Base-by-base conservation (phyloP, 805 yeast genomes). In the Tetrapisispora pingtungensis region DNA sequence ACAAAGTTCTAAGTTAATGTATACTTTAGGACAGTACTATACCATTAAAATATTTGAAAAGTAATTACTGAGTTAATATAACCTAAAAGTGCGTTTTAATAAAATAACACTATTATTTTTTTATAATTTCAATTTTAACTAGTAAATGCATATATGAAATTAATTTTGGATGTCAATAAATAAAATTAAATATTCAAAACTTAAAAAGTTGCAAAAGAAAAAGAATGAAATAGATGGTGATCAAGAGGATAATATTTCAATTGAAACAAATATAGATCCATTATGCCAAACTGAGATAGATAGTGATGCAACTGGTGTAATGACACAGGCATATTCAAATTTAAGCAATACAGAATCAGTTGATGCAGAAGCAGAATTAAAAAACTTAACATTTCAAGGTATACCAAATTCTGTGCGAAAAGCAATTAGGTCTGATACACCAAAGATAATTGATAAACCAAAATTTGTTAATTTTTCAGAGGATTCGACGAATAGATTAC, bases 331-430 rank as follows among this genome's bases (percentile, higher is more conserved):
- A 27, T 37, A 37, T 37, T 15, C 33, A 7, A 15, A 37, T 17
- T 18, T 37, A 12, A 37, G 40, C 13, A 37, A 37, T 28, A 37
- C 40, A 1, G 40, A 37, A 27, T 37, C 40, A 5, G 22, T 30
- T 12, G 45, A 61, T 44, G 47, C 43, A 4, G 67, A 63, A 36
- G 67, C 63, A 3, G 48, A 42, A 3, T 40, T 47, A 30, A 61
- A 59, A 43, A 62, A 62, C 33, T 45, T 62, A 36, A 49, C 59
- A 1, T 59, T 57, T 42, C 59, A 56, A 42, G 62, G 59, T 4
- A 46, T 61, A 7, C 65, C 66, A 3, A 60, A 61, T 27, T 57
- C 66, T 4, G 50, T 53, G 10, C 18, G 42, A 33, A 19, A 37
- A 40, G 12, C 32, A 12, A 36, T 31, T 14, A 26, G 17, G 1